phyloP scores from a whole-genome alignment of 139 green algal genomes.

The Picocystis salinarum region DNA sequence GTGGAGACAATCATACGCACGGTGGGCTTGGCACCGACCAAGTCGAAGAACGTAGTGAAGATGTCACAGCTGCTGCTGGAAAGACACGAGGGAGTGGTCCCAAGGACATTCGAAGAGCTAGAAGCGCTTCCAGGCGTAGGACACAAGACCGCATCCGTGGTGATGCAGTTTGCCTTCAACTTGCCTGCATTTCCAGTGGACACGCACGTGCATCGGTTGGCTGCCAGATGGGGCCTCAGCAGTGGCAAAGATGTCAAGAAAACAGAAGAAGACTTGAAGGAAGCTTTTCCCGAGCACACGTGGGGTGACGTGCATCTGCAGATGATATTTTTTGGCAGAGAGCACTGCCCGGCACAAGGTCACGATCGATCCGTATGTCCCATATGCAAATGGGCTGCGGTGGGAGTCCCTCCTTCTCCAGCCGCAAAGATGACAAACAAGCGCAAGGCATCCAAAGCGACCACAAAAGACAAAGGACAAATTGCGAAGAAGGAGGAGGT shows the following conservation, averaged over 20 bases:
- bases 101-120: slow-evolving; percentile 35
- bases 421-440: too few relatives aligned
- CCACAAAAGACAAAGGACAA: too few relatives aligned
- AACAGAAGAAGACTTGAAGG: slow-evolving; percentile 61
- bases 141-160: slow-evolving; percentile 53
- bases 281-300: slow-evolving; percentile 23
- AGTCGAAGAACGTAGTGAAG: slow-evolving; percentile 49
- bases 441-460: too few relatives aligned
- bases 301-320: slow-evolving; percentile 38
- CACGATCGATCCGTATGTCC: slow-evolving; percentile 46
- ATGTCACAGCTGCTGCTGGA: slow-evolving; percentile 36
- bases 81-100: slow-evolving; percentile 28
- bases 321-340: slow-evolving; percentile 67
- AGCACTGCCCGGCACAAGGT: slow-evolving; percentile 50
- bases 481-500: too few relatives aligned
- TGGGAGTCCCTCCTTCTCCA: too few relatives aligned
- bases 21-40: slow-evolving; percentile 66
- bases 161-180: slow-evolving; percentile 43
- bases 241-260: slow-evolving; percentile 55
- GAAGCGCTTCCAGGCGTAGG: slow-evolving; percentile 54
- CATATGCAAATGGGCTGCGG: slow-evolving; percentile 62
- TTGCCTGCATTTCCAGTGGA: slow-evolving; percentile 63
- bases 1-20: slow-evolving; percentile 38
- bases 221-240: slow-evolving; percentile 36
- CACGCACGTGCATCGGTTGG: slow-evolving; percentile 74